Evolutionary conservation across 116 monocot genomes (phyloP), one percentile per base, ranked within the genome.

Genomic region (Iris pallida): DNA sequence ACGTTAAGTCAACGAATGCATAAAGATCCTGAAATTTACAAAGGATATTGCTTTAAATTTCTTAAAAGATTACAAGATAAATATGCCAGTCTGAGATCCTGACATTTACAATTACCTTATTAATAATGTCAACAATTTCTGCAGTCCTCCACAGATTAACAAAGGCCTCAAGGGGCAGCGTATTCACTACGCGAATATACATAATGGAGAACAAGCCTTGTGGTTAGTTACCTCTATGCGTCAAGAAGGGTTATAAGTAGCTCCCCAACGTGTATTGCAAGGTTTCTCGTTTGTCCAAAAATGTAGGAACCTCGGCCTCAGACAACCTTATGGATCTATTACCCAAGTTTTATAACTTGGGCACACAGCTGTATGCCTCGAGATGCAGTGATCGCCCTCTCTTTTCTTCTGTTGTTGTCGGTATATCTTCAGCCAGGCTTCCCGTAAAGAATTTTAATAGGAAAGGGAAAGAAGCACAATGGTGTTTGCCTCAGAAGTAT

Each of bases 171-270:
- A 45, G 43, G 44, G 7, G 9, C 0, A 45, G 61, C 5, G 43
- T 61, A 45, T 61, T 58, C 59, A 61, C 15, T 61, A 61, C 44
- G 20, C 42, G 16, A 6, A 61, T 16, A 6, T 61, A 45, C 61
- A 45, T 4, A 61, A n/a, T 44, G 15, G 43, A 44, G 9, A 60
- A 60, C 4, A 30, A 8, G 16, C 45, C 45, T 5, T 45, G 61
- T n/a, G 13, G 15, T 61, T 43, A 44, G 42, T 61, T 6, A 61
- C 42, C 61, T 61, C 60, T 45, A 15, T 14, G 42, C 15, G 45
- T 61, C 61, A 61, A 45, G 16, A 44, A 7, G 0, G 14, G 9
- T 11, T 42, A 5, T 14, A 16, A 60, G 42, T 60, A 5, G 40
- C 42, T 41, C 14, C 9, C 42, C 14, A 13, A 2, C 0, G 60